Base-by-base conservation (phyloP, 2,329 filamentous ascomycete species). In the Pseudogymnoascus sp. region DNA sequence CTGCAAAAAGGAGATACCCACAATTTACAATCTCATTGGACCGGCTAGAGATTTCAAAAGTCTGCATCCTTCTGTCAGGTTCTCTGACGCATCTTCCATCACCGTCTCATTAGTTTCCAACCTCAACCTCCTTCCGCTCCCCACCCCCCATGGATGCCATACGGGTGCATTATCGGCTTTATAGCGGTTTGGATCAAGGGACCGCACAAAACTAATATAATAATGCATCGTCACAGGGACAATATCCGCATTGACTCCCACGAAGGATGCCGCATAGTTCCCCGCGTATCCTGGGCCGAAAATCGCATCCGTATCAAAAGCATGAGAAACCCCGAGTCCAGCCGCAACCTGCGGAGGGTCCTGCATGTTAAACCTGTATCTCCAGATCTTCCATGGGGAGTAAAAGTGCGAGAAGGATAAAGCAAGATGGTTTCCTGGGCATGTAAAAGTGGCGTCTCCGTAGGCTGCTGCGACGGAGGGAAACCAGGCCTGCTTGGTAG, bases 361-460 rank as follows among this genome's bases (percentile, higher is more conserved):
- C 10, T 72, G 75, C 2, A 79, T 75, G 42, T 80, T 77, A 73
- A 76, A 80, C 0, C 76, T 71, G 65, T 80, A 80, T 35, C 28
- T 53, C 60, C 60, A 62, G 15, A 57, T 26, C 6, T 57, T 57
- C 28, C 44, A 31, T 15, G 60, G 38, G 4, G 33, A 62, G 23
- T 21, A 21, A 10, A 28, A 28, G 2, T n/a, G 26, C 7, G 36
- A 33, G 8, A 62, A 9, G 19, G 38, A 62, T 33, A 31, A 8
- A 17, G 33, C 60, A 10, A 62, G 7, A 9, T 62, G 72, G 35
- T 79, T 74, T 1, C 73, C 74, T 0, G 77, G 76, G 61, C 78
- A 80, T 36, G 71, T 75, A 66, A 80, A 80, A 1, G 78, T 80
- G 3, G 79, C 73, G 42, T 81, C 78, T 7, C 80, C 80, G 33